Base-by-base conservation (phyloP, 495 filamentous ascomycete genomes). In the Xylona heveae region DNA sequence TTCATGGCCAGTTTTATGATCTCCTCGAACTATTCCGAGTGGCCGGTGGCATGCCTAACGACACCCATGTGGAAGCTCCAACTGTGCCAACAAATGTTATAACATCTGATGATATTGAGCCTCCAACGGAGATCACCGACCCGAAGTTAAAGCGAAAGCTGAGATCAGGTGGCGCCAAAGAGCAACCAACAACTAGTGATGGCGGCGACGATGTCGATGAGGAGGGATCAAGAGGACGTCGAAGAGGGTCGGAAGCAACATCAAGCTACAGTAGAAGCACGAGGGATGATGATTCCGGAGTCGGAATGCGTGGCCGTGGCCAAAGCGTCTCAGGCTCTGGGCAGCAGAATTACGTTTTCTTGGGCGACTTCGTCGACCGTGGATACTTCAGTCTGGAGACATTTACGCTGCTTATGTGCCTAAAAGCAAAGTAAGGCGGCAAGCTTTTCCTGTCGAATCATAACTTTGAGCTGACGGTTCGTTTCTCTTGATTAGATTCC, bases 1-100 rank as follows among this genome's bases (percentile, higher is more conserved):
- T 97, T 43, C 88, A 97, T 54, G 88, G 88, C 45, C 88, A 97
- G 57, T 97, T 94, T 55, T 97, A 95, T 62, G 88, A 97, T 52
- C 64, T 97, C 5, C 68, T 95, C 30, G 88, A 97, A 54, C 71
- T 97, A 19, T 97, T 97, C 58, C 76, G 80, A 25, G 84, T 97
- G 4, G 83, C 83, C 14, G 88, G 88, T 31, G 88, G 88, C 36
- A 88, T 94, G 71, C 88, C 88, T 9, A 74, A 78, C 39, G 73
- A 85, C 40, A 65, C 66, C 8, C 61, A 67, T 23, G 64, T 65
- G 2, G 65, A 77, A 42, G 48, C 61, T 3, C 75, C 78, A 6
- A 62, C 68, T 33, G 69, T 64, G 1, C 59, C 64, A 17, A 61
- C 68, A 0, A 61, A 67, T 4, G 61, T 79, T 16, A 84, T 93